A percentile compares a stretch with the other conserved stretches of the same genome.
phyloP scores from a whole-genome alignment of 2,329 filamentous ascomycete genomes.

The Eutypella sp. region DNA sequence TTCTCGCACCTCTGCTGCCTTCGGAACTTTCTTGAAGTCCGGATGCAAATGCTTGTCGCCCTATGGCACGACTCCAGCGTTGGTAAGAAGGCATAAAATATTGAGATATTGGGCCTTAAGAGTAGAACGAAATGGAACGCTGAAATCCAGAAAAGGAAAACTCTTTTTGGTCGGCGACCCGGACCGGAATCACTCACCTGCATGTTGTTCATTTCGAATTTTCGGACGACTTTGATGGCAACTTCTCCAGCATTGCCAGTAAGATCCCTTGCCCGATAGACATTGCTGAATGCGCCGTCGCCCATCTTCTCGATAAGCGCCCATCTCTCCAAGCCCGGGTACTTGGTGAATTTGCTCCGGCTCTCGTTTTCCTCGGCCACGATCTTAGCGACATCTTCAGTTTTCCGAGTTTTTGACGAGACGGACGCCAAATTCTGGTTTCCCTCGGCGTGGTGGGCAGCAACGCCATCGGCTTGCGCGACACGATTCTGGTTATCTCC shows the following conservation, averaged over 20 bases:
- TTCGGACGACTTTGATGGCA: conserved; percentile 97
- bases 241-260: conserved; percentile 71
- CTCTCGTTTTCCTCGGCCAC: conserved; percentile 88
- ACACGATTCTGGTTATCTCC: conserved; percentile 59
- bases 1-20: conserved; percentile 91
- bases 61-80: conserved; percentile 54
- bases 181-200: conserved; percentile 71
- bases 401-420: conserved; percentile 38
- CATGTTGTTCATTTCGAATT: conserved; percentile 97
- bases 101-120: conserved; percentile 19
- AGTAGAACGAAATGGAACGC: conserved; percentile 7
- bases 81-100: conserved; percentile 53
- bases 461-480: conserved; percentile 62
- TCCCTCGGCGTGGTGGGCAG: conserved; percentile 58
- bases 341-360: conserved; percentile 78
- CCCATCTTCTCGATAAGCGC: conserved; percentile 94
- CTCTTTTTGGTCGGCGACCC: conserved; percentile 19
- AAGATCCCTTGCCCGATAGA: conserved; percentile 80
- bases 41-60: conserved; percentile 90
- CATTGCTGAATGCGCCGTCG: conserved; percentile 97
- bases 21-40: conserved; percentile 90
- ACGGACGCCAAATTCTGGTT: conserved; percentile 46
- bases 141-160: conserved; percentile 28
- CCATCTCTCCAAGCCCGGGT: conserved; percentile 83
- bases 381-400: conserved; percentile 70